Evolutionary conservation across 495 filamentous ascomycete species (phyloP).

Genomic region (Penicillium waksmanii): DNA sequence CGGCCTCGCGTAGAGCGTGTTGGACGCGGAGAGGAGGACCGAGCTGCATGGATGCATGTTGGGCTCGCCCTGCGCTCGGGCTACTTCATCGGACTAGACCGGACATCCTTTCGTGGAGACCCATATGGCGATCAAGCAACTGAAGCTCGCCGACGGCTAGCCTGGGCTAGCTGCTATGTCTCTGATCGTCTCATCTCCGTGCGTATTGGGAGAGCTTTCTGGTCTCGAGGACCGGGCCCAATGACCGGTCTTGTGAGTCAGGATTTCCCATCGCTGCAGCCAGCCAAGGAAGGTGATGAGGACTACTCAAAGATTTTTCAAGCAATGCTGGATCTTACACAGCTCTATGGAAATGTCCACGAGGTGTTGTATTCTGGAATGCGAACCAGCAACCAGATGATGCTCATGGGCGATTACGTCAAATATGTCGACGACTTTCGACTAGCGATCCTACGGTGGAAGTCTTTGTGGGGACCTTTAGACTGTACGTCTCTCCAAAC

Average conservation of each 20-base stretch:
- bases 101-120: constrained; percentile 57
- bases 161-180: constrained; percentile 67
- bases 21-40: constrained; percentile 66
- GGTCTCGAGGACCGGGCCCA: constrained; percentile 66
- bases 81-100: constrained; percentile 64
- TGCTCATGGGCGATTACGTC: constrained; percentile 67
- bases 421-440: constrained; percentile 71
- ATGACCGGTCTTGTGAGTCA: constrained; percentile 62
- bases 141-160: constrained; percentile 59
- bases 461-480: constrained; percentile 63
- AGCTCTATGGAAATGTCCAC: constrained; percentile 69
- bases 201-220: constrained; percentile 65
- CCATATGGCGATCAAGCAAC: constrained; percentile 50
- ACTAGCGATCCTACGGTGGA: constrained; percentile 63
- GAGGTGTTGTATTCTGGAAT: constrained; percentile 68
- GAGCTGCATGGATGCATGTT: constrained; percentile 71
- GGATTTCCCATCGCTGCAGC: constrained; percentile 64
- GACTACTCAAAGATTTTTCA: constrained; percentile 67
- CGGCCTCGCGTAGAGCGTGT: constrained; percentile 55
- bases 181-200: constrained; percentile 68
- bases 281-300: constrained; percentile 55
- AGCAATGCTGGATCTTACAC: constrained; percentile 64
- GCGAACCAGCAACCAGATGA: constrained; percentile 65
- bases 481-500: constrained; percentile 44
- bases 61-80: constrained; percentile 65